Evolutionary conservation across 2,329 filamentous ascomycete species (phyloP), one percentile per base, ranked within the genome.

Genomic region (Penicillium sp.): DNA sequence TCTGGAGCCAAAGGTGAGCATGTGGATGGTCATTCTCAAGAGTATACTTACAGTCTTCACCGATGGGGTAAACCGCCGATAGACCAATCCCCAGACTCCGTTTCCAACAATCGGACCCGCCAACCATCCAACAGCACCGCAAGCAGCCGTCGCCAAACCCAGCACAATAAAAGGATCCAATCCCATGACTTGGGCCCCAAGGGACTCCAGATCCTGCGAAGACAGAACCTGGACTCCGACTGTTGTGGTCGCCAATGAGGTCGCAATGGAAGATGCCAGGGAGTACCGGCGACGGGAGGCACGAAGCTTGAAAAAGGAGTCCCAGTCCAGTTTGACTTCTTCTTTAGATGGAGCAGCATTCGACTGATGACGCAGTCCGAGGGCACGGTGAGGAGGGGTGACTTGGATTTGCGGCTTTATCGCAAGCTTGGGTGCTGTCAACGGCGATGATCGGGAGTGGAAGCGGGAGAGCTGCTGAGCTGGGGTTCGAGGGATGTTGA

Each of bases 271-370:
- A 48, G 87, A 88, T 33, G 75, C 76, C 25, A 94, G 76, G 61
- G 90, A 87, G 70, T 89, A 84, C 55, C 85, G 79, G 44, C 90
- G 82, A 39, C 90, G 85, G 43, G 81, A 84, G 55, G 87, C 84
- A 57, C 90, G 87, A 43, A 96, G 81, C 61, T 80, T 79, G 73
- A 96, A 94, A 73, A 95, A 96, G 35, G 79, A 80, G 70, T 95
- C 83, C 90, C 90, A 96, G 67, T 87, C 78, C 28, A 89, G 77
- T n/a, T 64, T 57, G 23, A 63, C 49, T 37, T 56, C 47, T 37
- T 60, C 54, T 20, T 57, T 52, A 12, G 64, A 41, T 8, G 64
- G 48, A 3, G 54, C 36, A 13, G 37, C 17, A 9, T 57, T 58
- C 14, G 57, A 62, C 30, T 62, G 57, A 10, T 49, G 32, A 13